Conservation (phyloP, 1,284 basidiomycete genomes). For the Veloboletus limbatus region DNA sequence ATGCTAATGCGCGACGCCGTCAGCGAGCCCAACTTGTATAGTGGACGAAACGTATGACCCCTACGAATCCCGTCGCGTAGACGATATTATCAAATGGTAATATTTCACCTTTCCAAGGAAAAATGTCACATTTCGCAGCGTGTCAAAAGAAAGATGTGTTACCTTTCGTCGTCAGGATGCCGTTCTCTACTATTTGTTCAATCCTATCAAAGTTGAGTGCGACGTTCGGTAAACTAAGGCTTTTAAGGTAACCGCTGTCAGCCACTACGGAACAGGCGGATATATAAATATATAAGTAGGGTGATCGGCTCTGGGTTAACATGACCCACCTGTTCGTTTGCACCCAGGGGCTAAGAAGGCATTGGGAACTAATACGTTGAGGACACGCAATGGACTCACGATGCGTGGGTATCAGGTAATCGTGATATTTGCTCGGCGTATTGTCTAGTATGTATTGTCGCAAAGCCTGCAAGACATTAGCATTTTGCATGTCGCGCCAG, state of each 20-base stretch:
- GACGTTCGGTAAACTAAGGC: slow-evolving; percentile 42
- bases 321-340: slow-evolving; percentile 33
- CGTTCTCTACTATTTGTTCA: slow-evolving; percentile 35
- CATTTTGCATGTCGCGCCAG: not conserved
- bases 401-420: slow-evolving; percentile 36
- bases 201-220: slow-evolving; percentile 41
- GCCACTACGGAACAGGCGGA: slow-evolving; percentile 26
- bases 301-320: not conserved
- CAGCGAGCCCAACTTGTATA: not conserved
- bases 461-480: slow-evolving; percentile 21
- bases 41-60: slow-evolving; percentile 14
- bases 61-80: slow-evolving; percentile 34
- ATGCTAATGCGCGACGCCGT: slow-evolving; percentile 21
- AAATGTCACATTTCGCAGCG: not conserved
- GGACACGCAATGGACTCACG: slow-evolving; percentile 24
- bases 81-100: slow-evolving; percentile 34
- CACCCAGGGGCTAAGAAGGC: slow-evolving; percentile 35
- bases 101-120: slow-evolving; percentile 24
- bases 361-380: not conserved
- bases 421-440: slow-evolving; percentile 37
- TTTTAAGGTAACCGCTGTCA: slow-evolving; percentile 40
- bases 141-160: not conserved
- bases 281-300: no score
- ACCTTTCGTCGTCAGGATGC: slow-evolving; percentile 39
- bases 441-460: slow-evolving; percentile 31